Base-by-base conservation (phyloP, 202 grass and related monocot genomes). In the Bolboschoenoplectus hybrid region DNA sequence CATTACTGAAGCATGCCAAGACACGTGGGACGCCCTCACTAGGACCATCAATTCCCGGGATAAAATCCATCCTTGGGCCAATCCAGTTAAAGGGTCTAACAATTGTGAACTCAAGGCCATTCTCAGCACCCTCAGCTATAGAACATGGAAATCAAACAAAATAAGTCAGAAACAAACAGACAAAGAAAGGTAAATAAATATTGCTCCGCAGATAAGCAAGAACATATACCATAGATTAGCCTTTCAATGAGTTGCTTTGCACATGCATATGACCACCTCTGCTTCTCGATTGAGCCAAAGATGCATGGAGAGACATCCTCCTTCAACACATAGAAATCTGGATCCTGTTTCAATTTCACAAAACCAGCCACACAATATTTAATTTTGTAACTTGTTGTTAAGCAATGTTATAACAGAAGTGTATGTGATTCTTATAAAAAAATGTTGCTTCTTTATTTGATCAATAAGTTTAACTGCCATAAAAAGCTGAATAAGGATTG, bases 51-150 rank as follows among this genome's bases (percentile, higher is more conserved):
- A 98, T 90, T 52, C 96, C 96, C 83, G 96, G 96, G 84, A 98
- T 95, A 70, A 98, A 98, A 72, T 98, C 96, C 96, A 98, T 98
- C 75, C 96, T 94, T 50, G 96, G 96, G 40, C 96, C 96, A 89
- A 98, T 98, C 93, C 93, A 98, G 80, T 98, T 95, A 83, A 98
- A 98, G 82, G 96, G 96, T 69, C 96, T 88, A 70, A 98, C 96
- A 39, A 98, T 92, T 74, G 96, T 95, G 86, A 98, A 98, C 6
- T 95, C 90, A 20, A 98, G 93, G 41, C 76, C 91, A 66, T 95
- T 94, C 87, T 98, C 96, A 14, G 93, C 93, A 80, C 96, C 96
- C 75, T 95, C 93, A 85, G 95, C 95, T 98, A 75, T 51, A 78
- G 45, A 38, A 77, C 43, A 86, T 50, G 36, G 84, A 80, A 67